phyloP scores from a whole-genome alignment of 306 rosid species.

The Acacia acuminata region DNA sequence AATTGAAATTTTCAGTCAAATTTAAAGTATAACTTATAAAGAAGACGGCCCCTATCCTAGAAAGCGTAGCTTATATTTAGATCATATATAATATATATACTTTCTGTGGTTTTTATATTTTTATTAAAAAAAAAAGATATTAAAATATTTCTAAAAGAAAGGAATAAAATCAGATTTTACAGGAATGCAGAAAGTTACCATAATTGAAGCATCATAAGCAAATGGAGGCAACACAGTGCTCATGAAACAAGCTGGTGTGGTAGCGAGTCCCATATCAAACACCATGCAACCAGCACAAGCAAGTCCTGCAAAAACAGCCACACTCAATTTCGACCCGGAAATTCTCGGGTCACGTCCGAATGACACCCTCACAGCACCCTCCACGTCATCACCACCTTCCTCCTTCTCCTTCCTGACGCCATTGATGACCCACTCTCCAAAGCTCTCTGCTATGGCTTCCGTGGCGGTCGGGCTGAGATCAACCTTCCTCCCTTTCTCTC shows the following conservation, averaged over 20 bases:
- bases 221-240: conserved; percentile 85
- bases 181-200: conserved; percentile 46
- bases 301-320: conserved; percentile 73
- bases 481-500: conserved; percentile 77
- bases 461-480: conserved; percentile 74
- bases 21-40: too few species aligned
- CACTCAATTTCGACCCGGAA: conserved; percentile 64
- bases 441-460: conserved; percentile 85
- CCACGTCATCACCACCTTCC: neutral
- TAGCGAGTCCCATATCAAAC: conserved; percentile 79
- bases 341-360: conserved; percentile 81
- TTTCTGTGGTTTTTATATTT: too few species aligned
- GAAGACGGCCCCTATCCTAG: too few species aligned
- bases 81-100: too few species aligned
- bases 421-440: conserved; percentile 76
- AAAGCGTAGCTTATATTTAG: too few species aligned
- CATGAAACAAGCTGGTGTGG: conserved; percentile 98
- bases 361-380: conserved; percentile 57
- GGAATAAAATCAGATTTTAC: neutral
- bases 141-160: too few species aligned
- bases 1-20: too few species aligned
- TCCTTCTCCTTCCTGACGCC: conserved; percentile 48
- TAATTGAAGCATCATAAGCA: conserved; percentile 80
- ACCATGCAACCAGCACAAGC: conserved; percentile 72
- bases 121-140: too few species aligned